These are phyloP conservation scores for Tricharina praecox DNA, from an alignment of 495 filamentous ascomycete species.

Conservation along the genomic window DNA sequence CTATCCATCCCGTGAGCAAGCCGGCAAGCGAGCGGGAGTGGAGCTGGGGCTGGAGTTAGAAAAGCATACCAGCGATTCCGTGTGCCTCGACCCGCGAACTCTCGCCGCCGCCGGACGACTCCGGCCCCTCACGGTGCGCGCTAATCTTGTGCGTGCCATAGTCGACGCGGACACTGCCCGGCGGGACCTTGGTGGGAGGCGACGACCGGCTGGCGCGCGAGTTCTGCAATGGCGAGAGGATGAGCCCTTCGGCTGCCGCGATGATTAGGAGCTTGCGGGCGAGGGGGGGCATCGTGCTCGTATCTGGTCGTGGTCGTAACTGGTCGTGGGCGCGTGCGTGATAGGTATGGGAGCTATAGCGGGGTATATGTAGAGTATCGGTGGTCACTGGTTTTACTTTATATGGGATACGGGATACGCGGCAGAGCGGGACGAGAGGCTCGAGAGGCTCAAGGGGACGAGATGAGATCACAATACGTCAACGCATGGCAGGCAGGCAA, in stretches of 20 bases:
- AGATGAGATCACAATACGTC: no score
- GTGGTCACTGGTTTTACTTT: no score
- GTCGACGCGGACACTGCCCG: conserved; percentile 43
- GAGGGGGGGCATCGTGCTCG: no score
- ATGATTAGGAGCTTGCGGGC: conserved; percentile 64
- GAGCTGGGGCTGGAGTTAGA: no score
- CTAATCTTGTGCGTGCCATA: conserved; percentile 52
- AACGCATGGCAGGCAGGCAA: no score
- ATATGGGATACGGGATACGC: no score
- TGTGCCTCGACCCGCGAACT: conserved; percentile 46
- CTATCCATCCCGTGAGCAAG: conserved; percentile 29
- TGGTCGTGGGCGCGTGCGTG: no score
- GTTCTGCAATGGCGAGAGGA: conserved; percentile 53
- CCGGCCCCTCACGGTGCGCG: conserved; percentile 8
- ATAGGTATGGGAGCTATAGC: no score
- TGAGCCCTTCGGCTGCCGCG: conserved; percentile 70
- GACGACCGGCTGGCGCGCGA: conserved; percentile 32
- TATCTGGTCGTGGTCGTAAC: no score
- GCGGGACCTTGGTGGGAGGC: conserved; percentile 6
- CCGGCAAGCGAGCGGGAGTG: conserved; percentile 15
- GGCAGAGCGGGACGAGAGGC: no score
- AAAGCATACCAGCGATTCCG: conserved; percentile 82
- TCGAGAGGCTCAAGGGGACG: no score
- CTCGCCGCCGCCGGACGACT: neutral
- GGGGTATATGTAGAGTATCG: no score